Base-by-base conservation (phyloP, 768 basidiomycete genomes). In the Asterophora lycoperdoides region DNA sequence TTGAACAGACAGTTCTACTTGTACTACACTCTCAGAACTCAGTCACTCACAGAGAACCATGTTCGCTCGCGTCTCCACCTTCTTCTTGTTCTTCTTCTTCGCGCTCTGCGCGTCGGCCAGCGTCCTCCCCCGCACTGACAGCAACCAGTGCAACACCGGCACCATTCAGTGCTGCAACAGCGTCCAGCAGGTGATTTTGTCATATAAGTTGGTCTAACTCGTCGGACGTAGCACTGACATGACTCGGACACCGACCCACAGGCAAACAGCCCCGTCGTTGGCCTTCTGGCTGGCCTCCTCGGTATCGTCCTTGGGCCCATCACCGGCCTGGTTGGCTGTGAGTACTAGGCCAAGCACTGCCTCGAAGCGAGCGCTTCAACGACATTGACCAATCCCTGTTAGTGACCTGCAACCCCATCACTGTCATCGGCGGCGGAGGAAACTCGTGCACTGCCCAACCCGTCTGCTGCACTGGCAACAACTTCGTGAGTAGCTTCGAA, bases 391-490 rank as follows among this genome's bases (percentile, higher is more conserved):
- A 28, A 13, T 37, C 19, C 18, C 11, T n/a, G 8, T 33, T 26
- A 58, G 57, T 56, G 37, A 46, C 39, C 30, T 58, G 57, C 57
- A 49, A 7, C 28, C 54, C 57, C 6, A 41, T 56, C 26, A 37
- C 17, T 18, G 49, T 44, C 14, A 32, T 41, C 14, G 28, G 46
- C 30, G 19, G 9, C 11, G 43, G 46, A 41, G 19, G 36, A 6
- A 53, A 46, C 29, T 29, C 43, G 35, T 53, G 56, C 52, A 36
- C 33, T 23, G 10, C 36, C 10, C 54, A 60, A 42, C 36, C 52
- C 11, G 54, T 44, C 41, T 60, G 59, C 51, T 60, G 59, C 53
- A 45, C 48, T 26, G 49, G 51, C 34, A 49, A 60, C 47, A 55
- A 14, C 36, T 56, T 60, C 39, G 59, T 60, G 28, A 50, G 58